Evolutionary conservation across 1,284 basidiomycete genomes (phyloP).

Genomic region (Sporisorium exsertum): DNA sequence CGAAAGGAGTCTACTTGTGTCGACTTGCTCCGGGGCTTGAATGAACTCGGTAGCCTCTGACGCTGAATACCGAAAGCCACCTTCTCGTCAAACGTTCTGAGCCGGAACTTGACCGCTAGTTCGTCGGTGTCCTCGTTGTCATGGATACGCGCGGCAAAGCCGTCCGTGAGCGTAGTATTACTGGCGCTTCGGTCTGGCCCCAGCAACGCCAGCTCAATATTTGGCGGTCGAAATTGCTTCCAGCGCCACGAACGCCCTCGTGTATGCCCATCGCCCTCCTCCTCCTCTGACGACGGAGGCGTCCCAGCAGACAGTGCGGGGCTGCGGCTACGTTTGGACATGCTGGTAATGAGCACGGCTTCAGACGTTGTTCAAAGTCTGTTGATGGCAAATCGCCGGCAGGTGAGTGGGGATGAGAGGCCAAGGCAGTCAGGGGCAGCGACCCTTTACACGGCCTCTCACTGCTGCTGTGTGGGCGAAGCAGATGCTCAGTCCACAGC

Average conservation of each 20-base stretch:
- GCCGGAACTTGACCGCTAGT: background rate
- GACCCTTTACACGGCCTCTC: too few species aligned
- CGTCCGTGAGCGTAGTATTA: background rate
- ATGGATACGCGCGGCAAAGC: background rate
- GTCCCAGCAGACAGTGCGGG: background rate
- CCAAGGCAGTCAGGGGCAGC: too few species aligned
- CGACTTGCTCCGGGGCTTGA: background rate
- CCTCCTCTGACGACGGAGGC: background rate
- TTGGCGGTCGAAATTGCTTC: background rate
- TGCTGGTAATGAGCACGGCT: background rate
- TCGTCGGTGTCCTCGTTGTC: background rate
- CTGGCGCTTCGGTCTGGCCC: too few species aligned
- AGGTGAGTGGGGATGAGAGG: too few species aligned
- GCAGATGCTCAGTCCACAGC: too few species aligned
- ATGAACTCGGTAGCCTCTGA: background rate
- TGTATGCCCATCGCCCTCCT: background rate
- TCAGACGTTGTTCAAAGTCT: too few species aligned
- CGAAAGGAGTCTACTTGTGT: constrained; percentile 1
- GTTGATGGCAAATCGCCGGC: too few species aligned
- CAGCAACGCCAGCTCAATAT: background rate
- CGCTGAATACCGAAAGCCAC: background rate
- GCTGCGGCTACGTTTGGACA: background rate
- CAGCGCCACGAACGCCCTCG: background rate
- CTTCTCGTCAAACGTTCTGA: background rate
- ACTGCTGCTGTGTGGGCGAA: too few species aligned